Base-by-base conservation (phyloP, 2,329 filamentous ascomycete species). In the Trichoderma polysporum region DNA sequence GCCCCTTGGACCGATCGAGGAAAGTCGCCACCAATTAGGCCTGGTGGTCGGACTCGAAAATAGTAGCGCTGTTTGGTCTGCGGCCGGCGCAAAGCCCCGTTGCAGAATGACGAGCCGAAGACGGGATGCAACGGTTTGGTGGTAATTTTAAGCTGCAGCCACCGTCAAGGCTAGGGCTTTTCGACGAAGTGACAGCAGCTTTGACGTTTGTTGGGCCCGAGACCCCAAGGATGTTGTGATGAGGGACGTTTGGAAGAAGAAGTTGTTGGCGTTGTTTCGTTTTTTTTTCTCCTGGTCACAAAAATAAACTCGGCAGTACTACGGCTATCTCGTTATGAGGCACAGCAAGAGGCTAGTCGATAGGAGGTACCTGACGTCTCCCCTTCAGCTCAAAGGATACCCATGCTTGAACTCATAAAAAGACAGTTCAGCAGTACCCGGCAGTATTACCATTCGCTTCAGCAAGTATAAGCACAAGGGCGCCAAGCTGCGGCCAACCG, bases 1-100 rank as follows among this genome's bases (percentile, higher is more conserved):
- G 47, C 13, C 54, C 17, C 58, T 45, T 62, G 57, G 22, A 49
- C 64, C 64, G 64, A 66, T 66, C 64, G 15, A 66, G 64, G 31
- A 49, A 45, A 45, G 47, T 52, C 35, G 47, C 33, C n/a, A 53
- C 37, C 13, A 15, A 13, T 52, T n/a, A n/a, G n/a, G n/a, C n/a
- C n/a, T n/a, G 29, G 49, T 59, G 31, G 12, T 50, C 25, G 41
- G 58, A 27, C 31, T 45, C n/a, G 31, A 35, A 61, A 50, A 35
- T 49, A 50, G 45, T 25, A 50, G 58, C 58, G 2, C 6, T 35
- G 27, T 31, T 17, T 45, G 19, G 50, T 7, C n/a, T 64, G 50
- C 37, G 17, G 15, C 37, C 50, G 50, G 60, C 50, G 60, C 39
- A 45, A 41, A 25, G 50, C 35, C 27, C 37, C 35, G 50, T 56